A percentile compares a stretch with the other conserved stretches of the same genome.
Conservation (phyloP, 2,329 filamentous ascomycete species). For the Phialocephala subalpina region DNA sequence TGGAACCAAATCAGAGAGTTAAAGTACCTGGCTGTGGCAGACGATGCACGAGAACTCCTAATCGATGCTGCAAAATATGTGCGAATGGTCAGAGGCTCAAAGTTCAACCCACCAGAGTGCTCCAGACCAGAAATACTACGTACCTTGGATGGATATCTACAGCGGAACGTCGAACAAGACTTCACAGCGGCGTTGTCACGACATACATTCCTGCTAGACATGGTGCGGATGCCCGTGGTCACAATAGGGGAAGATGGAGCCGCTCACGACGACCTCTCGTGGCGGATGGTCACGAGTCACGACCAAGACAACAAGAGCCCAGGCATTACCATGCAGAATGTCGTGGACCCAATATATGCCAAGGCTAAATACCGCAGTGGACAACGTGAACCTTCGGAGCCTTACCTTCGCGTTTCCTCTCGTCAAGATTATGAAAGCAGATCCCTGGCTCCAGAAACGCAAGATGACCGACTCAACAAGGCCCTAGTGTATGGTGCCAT, state of each 20-base stretch:
- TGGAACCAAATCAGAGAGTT: constrained; percentile 13
- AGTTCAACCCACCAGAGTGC: constrained; percentile 6
- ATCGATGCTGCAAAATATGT: background rate
- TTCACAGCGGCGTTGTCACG: background rate
- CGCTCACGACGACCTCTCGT: background rate
- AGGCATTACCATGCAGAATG: background rate
- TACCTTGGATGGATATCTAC: background rate
- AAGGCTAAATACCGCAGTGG: constrained; percentile 9
- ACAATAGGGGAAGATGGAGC: background rate
- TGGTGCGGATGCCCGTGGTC: background rate
- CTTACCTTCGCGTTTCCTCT: constrained; percentile 11
- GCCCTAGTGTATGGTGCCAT: background rate
- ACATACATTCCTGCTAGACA: constrained; percentile 6
- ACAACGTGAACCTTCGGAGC: constrained; percentile 4
- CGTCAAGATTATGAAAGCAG: background rate
- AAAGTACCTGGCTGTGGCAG: constrained; percentile 8
- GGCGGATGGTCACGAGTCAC: background rate
- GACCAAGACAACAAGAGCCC: constrained; percentile 12
- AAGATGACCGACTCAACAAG: background rate
- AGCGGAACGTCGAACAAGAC: background rate
- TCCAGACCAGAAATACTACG: background rate
- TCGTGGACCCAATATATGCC: constrained; percentile 1
- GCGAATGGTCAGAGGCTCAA: background rate
- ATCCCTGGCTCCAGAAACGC: background rate
- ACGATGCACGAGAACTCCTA: constrained; percentile 6